phyloP scores from a whole-genome alignment of 495 filamentous ascomycete species.

The Viridothelium virens region DNA sequence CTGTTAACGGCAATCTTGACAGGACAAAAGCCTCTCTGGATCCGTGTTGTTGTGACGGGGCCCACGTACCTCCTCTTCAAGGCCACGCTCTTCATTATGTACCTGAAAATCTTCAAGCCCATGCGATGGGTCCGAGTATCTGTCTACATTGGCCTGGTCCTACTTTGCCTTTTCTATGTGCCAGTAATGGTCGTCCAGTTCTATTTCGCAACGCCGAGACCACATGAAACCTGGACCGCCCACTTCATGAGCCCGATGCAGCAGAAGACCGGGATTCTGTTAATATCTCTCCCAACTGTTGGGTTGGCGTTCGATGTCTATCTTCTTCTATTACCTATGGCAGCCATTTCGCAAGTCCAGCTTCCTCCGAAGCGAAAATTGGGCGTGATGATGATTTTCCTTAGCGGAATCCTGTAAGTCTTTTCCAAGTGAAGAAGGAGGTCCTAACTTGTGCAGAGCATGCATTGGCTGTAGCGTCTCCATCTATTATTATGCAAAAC shows the following conservation, averaged over 20 bases:
- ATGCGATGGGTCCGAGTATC: conserved; percentile 21
- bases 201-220: neutral
- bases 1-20: neutral
- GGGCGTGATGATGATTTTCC: conserved; percentile 18
- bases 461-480: neutral
- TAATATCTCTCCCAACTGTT: neutral
- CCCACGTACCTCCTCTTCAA: conserved; percentile 18
- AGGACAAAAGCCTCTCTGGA: neutral
- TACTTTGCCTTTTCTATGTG: neutral
- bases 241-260: neutral
- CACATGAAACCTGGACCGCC: neutral
- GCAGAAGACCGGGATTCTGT: neutral
- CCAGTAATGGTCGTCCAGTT: neutral
- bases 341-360: conserved; percentile 16
- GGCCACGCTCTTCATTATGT: conserved; percentile 21
- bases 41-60: neutral
- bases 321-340: conserved; percentile 7
- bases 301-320: neutral
- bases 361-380: conserved; percentile 14
- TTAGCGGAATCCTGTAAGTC: conserved; percentile 15
- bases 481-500: neutral
- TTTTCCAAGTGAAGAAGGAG: neutral
- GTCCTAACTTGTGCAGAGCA: neutral
- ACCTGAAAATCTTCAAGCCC: conserved; percentile 18
- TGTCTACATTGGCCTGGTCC: conserved; percentile 10